Base-by-base conservation (phyloP, 2,329 filamentous ascomycete genomes). In the Acephala macrosclerotiorum region DNA sequence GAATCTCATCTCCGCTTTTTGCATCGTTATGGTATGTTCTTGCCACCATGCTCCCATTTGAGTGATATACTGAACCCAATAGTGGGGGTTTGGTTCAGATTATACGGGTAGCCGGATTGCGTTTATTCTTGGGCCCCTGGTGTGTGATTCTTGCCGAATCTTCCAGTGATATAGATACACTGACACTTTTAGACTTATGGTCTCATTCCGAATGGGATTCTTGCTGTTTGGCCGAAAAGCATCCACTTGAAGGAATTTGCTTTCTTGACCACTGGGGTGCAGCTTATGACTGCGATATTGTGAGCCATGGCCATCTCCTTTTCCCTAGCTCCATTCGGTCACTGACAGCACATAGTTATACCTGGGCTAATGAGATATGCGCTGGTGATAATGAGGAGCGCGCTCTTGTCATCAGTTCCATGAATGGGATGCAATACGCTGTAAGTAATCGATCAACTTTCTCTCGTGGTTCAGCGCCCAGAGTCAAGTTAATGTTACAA, bases 331-430 rank as follows among this genome's bases (percentile, higher is more conserved):
- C 7, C 25, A 26, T 26, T 12, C 20, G 6, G 18, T 18, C 11
- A 20, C 51, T 64, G 11, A 53, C 58, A 59, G 36, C 51, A 14
- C 18, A 49, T 42, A 70, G 68, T 47, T 72, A 75, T 57, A 75
- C 76, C 1, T 78, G 77, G 77, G 76, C 74, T 2, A 76, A 76
- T 42, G 77, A 77, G 58, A 69, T 77, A 26, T 77, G 75, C 35
- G 72, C 73, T 2, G 73, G 71, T 2, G 71, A 77, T 55, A 75
- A 74, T 1, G 75, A 77, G 59, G 75, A 77, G 58, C 66, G 76
- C 16, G 76, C 76, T 11, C 60, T 78, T 16, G 72, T 76, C 2
- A 74, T 76, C 33, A 74, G 72, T 35, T 75, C 71, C 61, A 77
- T 78, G 75, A 77, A 77, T 53, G 74, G 74, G 9, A 61, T 78